phyloP scores from a whole-genome alignment of 148 eudicot species.

The Mesembryanthemum crystallinum region DNA sequence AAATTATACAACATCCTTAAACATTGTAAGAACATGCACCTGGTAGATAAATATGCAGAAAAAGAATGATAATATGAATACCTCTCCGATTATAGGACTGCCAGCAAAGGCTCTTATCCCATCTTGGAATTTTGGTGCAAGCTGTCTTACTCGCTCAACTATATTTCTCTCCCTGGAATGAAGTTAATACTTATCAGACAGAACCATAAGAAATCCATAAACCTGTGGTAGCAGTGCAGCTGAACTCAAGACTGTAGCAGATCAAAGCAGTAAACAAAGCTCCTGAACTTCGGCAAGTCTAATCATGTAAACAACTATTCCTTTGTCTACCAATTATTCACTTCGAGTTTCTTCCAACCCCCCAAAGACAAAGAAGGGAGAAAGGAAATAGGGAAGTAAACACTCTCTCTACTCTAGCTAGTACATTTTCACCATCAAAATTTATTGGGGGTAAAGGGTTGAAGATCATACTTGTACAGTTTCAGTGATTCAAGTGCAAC shows the following conservation, averaged over 20 bases:
- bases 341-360: neutral
- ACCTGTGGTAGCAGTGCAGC: neutral
- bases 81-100: conserved; percentile 98
- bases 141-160: conserved; percentile 52
- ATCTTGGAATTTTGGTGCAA: conserved; percentile 87
- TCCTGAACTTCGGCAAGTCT: neutral
- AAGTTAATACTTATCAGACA: too few species aligned
- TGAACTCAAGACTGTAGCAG: neutral
- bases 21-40: neutral
- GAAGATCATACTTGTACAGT: conserved; percentile 76
- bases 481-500: conserved; percentile 88
- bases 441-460: neutral
- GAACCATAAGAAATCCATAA: neutral
- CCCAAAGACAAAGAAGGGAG: neutral
- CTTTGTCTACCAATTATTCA: neutral
- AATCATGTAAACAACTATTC: neutral
- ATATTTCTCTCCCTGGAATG: conserved; percentile 81
- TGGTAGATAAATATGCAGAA: neutral
- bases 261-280: neutral
- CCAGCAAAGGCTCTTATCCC: conserved; percentile 69
- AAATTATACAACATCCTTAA: conserved; percentile 6
- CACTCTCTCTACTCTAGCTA: neutral
- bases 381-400: neutral
- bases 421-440: neutral
- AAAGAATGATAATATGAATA: conserved; percentile 22